phyloP scores from a whole-genome alignment of 73 alveolate genomes.

The Paraurostyla sp. region DNA sequence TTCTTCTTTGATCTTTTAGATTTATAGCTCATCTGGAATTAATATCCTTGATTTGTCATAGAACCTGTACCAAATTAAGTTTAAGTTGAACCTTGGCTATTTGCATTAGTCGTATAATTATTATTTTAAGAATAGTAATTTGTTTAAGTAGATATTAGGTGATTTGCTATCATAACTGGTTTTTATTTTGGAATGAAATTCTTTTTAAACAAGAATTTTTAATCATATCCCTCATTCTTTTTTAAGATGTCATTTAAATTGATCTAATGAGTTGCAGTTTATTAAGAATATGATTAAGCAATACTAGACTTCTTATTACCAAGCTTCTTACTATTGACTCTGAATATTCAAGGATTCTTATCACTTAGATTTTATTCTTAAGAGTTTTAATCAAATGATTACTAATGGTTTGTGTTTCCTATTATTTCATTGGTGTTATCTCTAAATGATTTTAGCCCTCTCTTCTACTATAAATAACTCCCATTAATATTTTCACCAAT shows the following conservation, averaged over 20 bases:
- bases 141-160: background rate
- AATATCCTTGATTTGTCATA: background rate
- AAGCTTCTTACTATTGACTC: background rate
- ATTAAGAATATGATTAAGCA: conserved; percentile 12
- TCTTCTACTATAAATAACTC: background rate
- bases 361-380: too few relatives aligned
- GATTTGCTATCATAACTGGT: conserved; percentile 57
- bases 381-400: too few relatives aligned
- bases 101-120: background rate
- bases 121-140: background rate
- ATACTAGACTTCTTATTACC: background rate
- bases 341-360: too few relatives aligned
- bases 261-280: conserved; percentile 25
- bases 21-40: background rate
- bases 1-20: conserved; percentile 2
- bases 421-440: too few relatives aligned
- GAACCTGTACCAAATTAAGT: background rate
- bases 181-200: conserved; percentile 54
- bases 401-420: too few relatives aligned
- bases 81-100: background rate
- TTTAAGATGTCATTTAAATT: conserved; percentile 56
- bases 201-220: conserved; percentile 47
- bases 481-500: background rate
- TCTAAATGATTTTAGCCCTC: conserved; percentile 24
- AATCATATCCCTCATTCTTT: conserved; percentile 60